A percentile compares a stretch with the other conserved stretches of the same genome.
These are phyloP conservation scores for Gastrodia elata DNA, from an alignment of 106 monocot species.

Conservation along the genomic window DNA sequence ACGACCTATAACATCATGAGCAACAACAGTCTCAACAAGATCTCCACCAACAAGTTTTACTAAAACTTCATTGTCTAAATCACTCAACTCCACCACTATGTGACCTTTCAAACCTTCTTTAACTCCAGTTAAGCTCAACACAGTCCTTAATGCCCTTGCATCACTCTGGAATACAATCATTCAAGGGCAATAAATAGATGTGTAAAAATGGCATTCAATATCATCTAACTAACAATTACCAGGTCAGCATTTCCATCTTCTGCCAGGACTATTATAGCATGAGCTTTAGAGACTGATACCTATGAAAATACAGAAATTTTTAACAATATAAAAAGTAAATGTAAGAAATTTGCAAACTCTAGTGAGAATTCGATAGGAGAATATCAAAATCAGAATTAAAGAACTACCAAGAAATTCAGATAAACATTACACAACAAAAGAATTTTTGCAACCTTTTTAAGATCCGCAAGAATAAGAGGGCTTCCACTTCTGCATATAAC, in stretches of 20 bases:
- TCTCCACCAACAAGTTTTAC: conserved; percentile 76
- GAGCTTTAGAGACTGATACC: conserved; percentile 70
- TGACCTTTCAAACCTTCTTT: conserved; percentile 66
- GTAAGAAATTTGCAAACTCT: background rate
- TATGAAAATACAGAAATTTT: conserved; percentile 9
- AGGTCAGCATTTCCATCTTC: conserved; percentile 75
- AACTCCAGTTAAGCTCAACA: conserved; percentile 63
- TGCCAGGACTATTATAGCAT: conserved; percentile 56
- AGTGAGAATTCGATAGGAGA: background rate
- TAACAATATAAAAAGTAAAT: background rate
- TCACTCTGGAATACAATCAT: conserved; percentile 40
- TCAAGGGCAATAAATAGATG: background rate
- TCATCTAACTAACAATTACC: conserved; percentile 18
- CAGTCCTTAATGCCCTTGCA: conserved; percentile 60
- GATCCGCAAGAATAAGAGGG: conserved; percentile 59
- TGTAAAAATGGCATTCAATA: background rate
- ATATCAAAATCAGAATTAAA: background rate
- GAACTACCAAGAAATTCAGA: background rate
- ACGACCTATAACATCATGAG: conserved; percentile 73
- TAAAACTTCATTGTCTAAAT: conserved; percentile 61
- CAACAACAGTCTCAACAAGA: conserved; percentile 69
- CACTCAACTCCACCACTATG: conserved; percentile 65
- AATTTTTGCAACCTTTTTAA: conserved; percentile 40
- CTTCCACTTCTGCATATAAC: conserved; percentile 78
- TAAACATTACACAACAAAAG: background rate